Base-by-base conservation (phyloP, 2,329 filamentous ascomycete species). In the Sporothrix variecibatus region DNA sequence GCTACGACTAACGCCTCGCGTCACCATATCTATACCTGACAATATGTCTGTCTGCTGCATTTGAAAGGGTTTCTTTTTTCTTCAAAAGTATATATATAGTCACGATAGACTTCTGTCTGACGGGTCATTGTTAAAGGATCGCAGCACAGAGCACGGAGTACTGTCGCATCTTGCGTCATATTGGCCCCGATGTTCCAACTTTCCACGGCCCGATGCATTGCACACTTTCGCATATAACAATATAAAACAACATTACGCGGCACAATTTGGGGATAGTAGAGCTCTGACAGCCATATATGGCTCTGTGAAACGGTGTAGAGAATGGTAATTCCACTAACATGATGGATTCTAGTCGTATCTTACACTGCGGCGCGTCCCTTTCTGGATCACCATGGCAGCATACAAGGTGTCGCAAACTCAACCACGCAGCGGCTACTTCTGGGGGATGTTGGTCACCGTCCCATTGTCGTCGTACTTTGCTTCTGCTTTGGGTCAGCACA, bases 381-480 rank as follows among this genome's bases (percentile, higher is more conserved):
- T 8, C 31, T 11, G 31, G 58, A 8, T 17, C 5, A n/a, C 34
- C 15, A 49, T n/a, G 53, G 2, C 7, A 38, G 20, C 6, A n/a
- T 12, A 28, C 12, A 62, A 38, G 31, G 5, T 8, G 34, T n/a
- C 58, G 31, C 20, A 11, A 40, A 2, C 15, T 17, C 43, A 34
- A 3, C 34, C 8, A 34, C 34, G 34, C 34, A 8, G 15, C 43
- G 6, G 12, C 15, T 28, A 56, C 23, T 69, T 31, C 20, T 40
- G 67, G 31, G 78, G 79, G 23, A 81, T 78, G 17, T 77, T 78
- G 75, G 80, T 88, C 75, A 95, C 83, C 79, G 91, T 88, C 1
- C 93, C 93, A 79, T 94, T 91, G 78, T 94, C 90, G 82, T 95
- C 93, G 82, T 96, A 96, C 81, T 90, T 93, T 69, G 94, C 94